Evolutionary conservation across 306 rosid genomes (phyloP), one percentile per base, ranked within the genome.

Genomic region (Cicer yamashitae): DNA sequence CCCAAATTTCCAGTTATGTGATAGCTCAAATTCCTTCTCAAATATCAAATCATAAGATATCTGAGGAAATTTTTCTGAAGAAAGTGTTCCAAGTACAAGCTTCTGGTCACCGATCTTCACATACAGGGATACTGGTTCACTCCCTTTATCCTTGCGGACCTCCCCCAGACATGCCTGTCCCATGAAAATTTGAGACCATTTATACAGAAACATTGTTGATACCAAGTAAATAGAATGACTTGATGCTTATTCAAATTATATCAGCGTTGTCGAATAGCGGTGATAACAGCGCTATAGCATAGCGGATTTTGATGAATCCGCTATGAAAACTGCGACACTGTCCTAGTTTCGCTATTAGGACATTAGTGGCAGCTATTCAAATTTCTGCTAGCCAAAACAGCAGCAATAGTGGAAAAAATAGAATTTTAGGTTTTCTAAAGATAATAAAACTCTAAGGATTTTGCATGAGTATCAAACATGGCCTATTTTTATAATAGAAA

Each of bases 1-100:
- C 67, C 96, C 93, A 77, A 81, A 77, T 87, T 89, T 84, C 84
- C 88, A 77, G 80, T 74, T 88, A 73, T 91, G 93, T 46, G 96
- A 89, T 68, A 91, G 79, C 89, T 85, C 87, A 78, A 91, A 89
- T 57, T 83, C 77, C 84, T 84, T 81, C 56, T 81, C 86, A 72
- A 89, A 91, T 43, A 86, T 62, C 71, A 91, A 81, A 81, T 88
- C 94, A 51, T 86, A 80, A 46, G 86, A 82, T 65, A 88, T 63
- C 75, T 84, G 96, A 5, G 93, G 92, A 54, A 82, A 64, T 12
- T 89, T 89, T 5, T 84, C 89, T 15, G 77, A 45, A 68, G 94
- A 86, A 45, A 89, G 91, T 25, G 74, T 84, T 66, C 91, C 96
- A 66, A 91, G 51, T 63, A 50, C 88, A 82, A 86, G 87, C 81